Base-by-base conservation (phyloP, 2,329 filamentous ascomycete genomes). In the Colletotrichum lini region DNA sequence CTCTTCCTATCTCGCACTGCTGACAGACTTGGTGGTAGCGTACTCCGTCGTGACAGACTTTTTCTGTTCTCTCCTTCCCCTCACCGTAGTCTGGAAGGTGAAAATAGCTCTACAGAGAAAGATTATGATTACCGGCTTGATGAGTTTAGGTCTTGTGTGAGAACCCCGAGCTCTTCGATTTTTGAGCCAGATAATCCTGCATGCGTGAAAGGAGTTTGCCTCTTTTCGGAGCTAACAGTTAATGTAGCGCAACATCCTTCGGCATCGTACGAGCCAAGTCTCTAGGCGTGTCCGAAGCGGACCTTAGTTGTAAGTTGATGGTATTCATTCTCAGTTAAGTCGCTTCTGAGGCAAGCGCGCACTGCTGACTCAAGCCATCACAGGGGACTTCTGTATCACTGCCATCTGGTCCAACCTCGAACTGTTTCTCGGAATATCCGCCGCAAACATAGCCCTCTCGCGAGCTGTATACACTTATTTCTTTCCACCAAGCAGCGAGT, bases 351-450 rank as follows among this genome's bases (percentile, higher is more conserved):
- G 8, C 15, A 12, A 21, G 3, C 18, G 10, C 16, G 9, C 18
- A n/a, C 16, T 7, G 23, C 47, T 49, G 23, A 49, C 18, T n/a
- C n/a, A 49, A 5, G n/a, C 13, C n/a, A 12, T 21, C 9, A 5
- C 4, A 49, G 47, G 47, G 47, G 47, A 49, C 9, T 23, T 23
- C 13, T 49, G n/a, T 13, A 23, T 49, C 10, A 49, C 47, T n/a
- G 47, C n/a, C n/a, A 49, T 49, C 47, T 49, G 47, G 47, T 49
- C 47, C n/a, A 49, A 49, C 4, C 18, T n/a, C 47, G 9, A 49
- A 26, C 77, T 79, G 0, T 78, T 79, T 21, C 75, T 83, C 1
- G 82, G 80, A 35, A 81, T 83, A 18, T 76, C 81, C 3, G 79
- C 78, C n/a, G 81, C 77, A n/a, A 79, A 79, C 26, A 74, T 78